Base-by-base conservation (phyloP, 768 basidiomycete genomes). In the Gymnopilus dilepis region DNA sequence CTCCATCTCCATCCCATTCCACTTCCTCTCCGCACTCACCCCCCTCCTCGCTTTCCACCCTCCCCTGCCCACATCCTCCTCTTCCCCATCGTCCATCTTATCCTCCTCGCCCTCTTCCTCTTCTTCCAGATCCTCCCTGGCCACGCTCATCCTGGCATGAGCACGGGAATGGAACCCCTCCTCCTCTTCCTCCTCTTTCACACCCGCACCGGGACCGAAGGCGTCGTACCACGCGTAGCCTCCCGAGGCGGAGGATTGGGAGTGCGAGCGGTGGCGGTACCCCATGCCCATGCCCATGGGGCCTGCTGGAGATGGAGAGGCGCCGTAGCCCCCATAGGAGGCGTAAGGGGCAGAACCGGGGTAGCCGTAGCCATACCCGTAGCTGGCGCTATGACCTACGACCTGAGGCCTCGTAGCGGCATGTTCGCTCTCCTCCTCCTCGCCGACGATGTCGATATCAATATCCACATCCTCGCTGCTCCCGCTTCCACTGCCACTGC, bases 1-100 rank as follows among this genome's bases (percentile, higher is more conserved):
- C 37, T 74, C 73, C 86, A 91, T 89, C 61, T 76, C 73, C 72
- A 91, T 89, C 52, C 62, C 57, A 48, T 63, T 57, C 62, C 62
- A 59, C 70, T 41, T 69, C 69, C 84, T 47, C 82, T 78, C 52
- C 78, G 75, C 78, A 75, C 54, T 40, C 56, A 38, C 48, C 17
- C 11, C 81, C 67, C 64, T 67, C 61, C 45, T 80, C 67, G 67
- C 59, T 53, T 58, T 54, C 56, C 56, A 61, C 64, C n/a, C n/a
- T n/a, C n/a, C n/a, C n/a, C n/a, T n/a, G n/a, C n/a, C n/a, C n/a
- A n/a, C n/a, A n/a, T 56, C 59, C 57, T 77, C 77, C 65, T 82
- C 85, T 26, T 80, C 80, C 64, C 82, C 82, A 65, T 82, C 82
- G 5, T 33, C 76, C 47, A 30, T 48, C 57, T 40, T 19, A n/a